Evolutionary conservation across 768 basidiomycete genomes (phyloP).

Genomic region (Suillus fuscotomentosus): DNA sequence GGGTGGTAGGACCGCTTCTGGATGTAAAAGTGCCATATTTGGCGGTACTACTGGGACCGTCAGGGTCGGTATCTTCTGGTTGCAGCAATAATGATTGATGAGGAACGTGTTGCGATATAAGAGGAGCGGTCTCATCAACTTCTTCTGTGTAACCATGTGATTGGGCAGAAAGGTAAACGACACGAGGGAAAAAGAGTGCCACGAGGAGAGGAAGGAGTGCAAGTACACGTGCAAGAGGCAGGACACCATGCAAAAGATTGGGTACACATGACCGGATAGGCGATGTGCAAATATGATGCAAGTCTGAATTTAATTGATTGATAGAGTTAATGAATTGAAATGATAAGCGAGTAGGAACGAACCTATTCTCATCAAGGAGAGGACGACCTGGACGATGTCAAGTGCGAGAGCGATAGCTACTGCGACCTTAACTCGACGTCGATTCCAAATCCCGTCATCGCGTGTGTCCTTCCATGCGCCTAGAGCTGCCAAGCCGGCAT

Average conservation of each 20-base stretch:
- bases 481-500: conserved; percentile 68
- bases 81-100: conserved; percentile 54
- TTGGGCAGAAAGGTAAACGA: conserved; percentile 56
- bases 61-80: conserved; percentile 33
- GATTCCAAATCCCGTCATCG: conserved; percentile 66
- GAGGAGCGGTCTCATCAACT: conserved; percentile 22
- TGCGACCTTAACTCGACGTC: conserved; percentile 54
- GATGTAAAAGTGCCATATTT: conserved; percentile 64
- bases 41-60: conserved; percentile 37
- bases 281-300: conserved; percentile 18
- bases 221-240: conserved; percentile 66
- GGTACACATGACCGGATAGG: conserved; percentile 29
- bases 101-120: conserved; percentile 20
- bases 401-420: conserved; percentile 52
- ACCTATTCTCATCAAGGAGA: conserved; percentile 36
- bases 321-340: conserved; percentile 4
- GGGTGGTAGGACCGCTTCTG: conserved; percentile 44
- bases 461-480: conserved; percentile 80
- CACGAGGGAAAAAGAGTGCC: conserved; percentile 61
- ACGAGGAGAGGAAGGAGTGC: conserved; percentile 59
- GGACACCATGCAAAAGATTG: conserved; percentile 46
- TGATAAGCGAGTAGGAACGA: conserved; percentile 20
- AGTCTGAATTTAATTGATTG: conserved; percentile 12
- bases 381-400: conserved; percentile 58
- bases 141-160: conserved; percentile 10